Percentiles rank a stretch among this genome's conserved stretches.
Conservation (phyloP, 2,329 filamentous ascomycete genomes). For the Diaporthe humulicola region DNA sequence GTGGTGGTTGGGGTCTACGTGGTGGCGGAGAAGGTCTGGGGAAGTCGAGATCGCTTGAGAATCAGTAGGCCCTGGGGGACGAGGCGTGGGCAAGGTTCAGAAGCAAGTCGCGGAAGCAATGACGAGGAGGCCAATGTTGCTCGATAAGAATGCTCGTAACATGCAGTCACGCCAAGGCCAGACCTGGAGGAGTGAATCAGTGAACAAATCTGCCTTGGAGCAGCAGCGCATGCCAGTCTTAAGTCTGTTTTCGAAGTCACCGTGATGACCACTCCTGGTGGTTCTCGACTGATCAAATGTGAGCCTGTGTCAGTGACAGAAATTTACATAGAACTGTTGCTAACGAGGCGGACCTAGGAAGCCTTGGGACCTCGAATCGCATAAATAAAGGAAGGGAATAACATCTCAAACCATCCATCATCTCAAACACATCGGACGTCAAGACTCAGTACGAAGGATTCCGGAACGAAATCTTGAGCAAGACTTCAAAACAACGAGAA, state of each 20-base stretch:
- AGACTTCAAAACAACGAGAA: not conserved
- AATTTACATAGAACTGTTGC: not conserved
- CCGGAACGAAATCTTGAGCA: not conserved
- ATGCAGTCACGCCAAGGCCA: not conserved
- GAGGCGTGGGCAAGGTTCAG: accelerated
- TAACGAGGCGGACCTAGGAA: not conserved
- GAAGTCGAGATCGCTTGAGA: not conserved
- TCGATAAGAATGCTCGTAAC: not conserved
- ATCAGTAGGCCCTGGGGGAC: accelerated
- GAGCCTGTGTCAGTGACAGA: not conserved
- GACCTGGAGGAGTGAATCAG: not conserved
- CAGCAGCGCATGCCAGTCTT: not conserved
- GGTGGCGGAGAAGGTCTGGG: not conserved
- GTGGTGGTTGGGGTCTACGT: not conserved
- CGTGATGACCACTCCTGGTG: too few relatives aligned
- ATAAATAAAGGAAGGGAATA: not conserved
- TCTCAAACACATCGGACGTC: not conserved
- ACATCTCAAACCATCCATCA: not conserved
- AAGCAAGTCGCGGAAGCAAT: not conserved
- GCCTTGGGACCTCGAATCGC: not conserved
- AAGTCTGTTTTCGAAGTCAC: not conserved
- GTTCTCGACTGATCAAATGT: not conserved
- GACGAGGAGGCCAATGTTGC: not conserved
- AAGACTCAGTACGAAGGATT: not conserved
- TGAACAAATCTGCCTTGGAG: not conserved